A percentile compares a stretch with the other conserved stretches of the same genome.
These are phyloP conservation scores for Boeremia lycopersici DNA, from an alignment of 2,329 filamentous ascomycete species.

Conservation along the genomic window DNA sequence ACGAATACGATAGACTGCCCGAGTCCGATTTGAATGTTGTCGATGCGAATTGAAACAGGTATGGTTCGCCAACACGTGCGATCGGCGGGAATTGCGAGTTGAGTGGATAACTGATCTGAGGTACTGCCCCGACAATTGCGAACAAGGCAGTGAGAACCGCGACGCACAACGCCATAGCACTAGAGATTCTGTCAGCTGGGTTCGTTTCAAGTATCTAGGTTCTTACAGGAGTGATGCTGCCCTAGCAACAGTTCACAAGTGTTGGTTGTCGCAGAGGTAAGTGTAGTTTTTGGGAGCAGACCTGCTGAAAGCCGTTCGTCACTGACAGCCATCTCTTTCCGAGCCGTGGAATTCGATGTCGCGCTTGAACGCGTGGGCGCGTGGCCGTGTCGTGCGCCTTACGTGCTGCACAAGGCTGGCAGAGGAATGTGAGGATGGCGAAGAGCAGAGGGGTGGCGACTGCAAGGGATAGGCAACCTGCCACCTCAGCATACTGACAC, in stretches of 20 bases:
- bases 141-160: slow-evolving; percentile 24
- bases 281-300: slow-evolving; percentile 19
- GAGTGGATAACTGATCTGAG: slow-evolving; percentile 68
- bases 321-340: slow-evolving; percentile 39
- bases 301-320: slow-evolving; percentile 29
- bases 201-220: not conserved
- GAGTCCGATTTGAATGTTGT: slow-evolving; percentile 72
- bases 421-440: slow-evolving; percentile 36
- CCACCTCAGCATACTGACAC: slow-evolving; percentile 29
- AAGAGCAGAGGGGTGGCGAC: slow-evolving; percentile 23
- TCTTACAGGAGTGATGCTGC: slow-evolving; percentile 26
- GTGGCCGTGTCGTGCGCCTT: slow-evolving; percentile 27
- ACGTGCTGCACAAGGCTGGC: slow-evolving; percentile 26
- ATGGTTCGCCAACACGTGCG: slow-evolving; percentile 70
- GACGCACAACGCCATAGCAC: slow-evolving; percentile 26
- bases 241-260: slow-evolving; percentile 21
- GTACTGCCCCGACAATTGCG: slow-evolving; percentile 31
- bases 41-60: slow-evolving; percentile 72
- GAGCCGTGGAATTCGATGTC: slow-evolving; percentile 36
- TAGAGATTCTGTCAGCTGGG: slow-evolving; percentile 10
- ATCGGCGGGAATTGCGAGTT: slow-evolving; percentile 85
- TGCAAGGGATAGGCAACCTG: slow-evolving; percentile 41
- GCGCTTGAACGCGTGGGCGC: slow-evolving; percentile 34
- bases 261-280: slow-evolving; percentile 16
- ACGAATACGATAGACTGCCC: slow-evolving; percentile 66